These are phyloP conservation scores for Penicillium silybi DNA, from an alignment of 495 filamentous ascomycete genomes.

Conservation along the genomic window DNA sequence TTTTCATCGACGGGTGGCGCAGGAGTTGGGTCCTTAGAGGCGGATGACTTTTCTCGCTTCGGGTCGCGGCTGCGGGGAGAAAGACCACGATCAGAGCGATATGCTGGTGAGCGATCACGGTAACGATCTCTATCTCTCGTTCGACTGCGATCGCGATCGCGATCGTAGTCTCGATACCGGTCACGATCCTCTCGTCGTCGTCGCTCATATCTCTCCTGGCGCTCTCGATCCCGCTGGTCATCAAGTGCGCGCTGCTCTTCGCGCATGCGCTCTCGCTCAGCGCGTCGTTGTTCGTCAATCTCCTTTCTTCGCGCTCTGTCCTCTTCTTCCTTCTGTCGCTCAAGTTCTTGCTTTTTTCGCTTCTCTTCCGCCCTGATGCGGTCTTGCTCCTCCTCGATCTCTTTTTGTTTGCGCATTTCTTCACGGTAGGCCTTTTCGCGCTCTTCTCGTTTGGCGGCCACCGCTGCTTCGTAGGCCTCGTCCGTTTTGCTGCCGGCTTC, in stretches of 20 bases:
- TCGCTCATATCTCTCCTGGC: constrained; percentile 50
- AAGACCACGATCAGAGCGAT: constrained; percentile 35
- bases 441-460: constrained; percentile 60
- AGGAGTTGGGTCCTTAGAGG: constrained; percentile 40
- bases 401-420: constrained; percentile 56
- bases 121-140: constrained; percentile 34
- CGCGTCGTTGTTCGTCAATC: constrained; percentile 52
- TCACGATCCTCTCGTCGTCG: constrained; percentile 45
- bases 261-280: constrained; percentile 53
- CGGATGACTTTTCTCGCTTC: constrained; percentile 37
- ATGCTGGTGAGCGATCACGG: constrained; percentile 34
- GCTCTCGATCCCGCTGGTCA: constrained; percentile 51
- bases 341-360: constrained; percentile 61
- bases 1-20: constrained; percentile 51
- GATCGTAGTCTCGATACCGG: constrained; percentile 40
- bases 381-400: constrained; percentile 64
- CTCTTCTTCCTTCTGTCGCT: constrained; percentile 56
- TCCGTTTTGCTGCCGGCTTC: constrained; percentile 72
- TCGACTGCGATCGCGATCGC: constrained; percentile 37
- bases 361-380: constrained; percentile 60
- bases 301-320: constrained; percentile 47
- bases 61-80: constrained; percentile 38
- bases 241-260: constrained; percentile 47
- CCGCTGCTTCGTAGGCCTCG: constrained; percentile 71
- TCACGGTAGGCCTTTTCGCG: constrained; percentile 63